Base-by-base conservation (phyloP, 1,284 basidiomycete genomes). In the Inonotus obliquus region DNA sequence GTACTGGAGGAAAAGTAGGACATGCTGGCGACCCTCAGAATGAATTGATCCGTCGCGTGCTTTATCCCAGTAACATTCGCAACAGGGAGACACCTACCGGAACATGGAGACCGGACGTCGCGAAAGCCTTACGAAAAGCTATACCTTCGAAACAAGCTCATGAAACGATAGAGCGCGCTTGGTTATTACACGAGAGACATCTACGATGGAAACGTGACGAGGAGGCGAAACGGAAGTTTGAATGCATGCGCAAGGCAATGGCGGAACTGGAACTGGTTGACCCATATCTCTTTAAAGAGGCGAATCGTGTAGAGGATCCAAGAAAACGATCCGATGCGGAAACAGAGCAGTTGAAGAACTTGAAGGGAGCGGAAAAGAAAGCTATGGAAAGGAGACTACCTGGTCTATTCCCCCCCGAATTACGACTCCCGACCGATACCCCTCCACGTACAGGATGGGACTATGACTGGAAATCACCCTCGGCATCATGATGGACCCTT, bases 121-220 rank as follows among this genome's bases (percentile, higher is more conserved):
- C 77, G 59, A 81, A 76, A 64, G 89, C 83, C 4, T 76, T 96
- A 17, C 84, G 88, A 66, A 81, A 81, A 58, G 89, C 91, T 10
- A 85, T 95, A 60, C 91, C 91, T 13, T 89, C 86, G 4, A 83
- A 81, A 13, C 94, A 98, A 74, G 93, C 93, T 0, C 94, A 98
- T 77, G 86, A 94, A 68, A 98, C 95, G 6, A 94, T 98, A 65
- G 91, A 92, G 66, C 86, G 96, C 41, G 96, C 96, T 2, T 98
- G 91, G 91, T 77, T 89, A 59, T 81, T 98, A 21, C 86, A 91
- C 75, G 82, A 86, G 68, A 83, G 94, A 38, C 86, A 91, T 68
- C 68, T 86, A 61, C 83, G 94, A 53, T 85, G 89, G 71, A 76
- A 78, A 67, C 82, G 89, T 48, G 80, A 86, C 38, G 81, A 77